Conservation (phyloP, 202 grass and related monocot genomes). For the Cymbopogon flexuosus region DNA sequence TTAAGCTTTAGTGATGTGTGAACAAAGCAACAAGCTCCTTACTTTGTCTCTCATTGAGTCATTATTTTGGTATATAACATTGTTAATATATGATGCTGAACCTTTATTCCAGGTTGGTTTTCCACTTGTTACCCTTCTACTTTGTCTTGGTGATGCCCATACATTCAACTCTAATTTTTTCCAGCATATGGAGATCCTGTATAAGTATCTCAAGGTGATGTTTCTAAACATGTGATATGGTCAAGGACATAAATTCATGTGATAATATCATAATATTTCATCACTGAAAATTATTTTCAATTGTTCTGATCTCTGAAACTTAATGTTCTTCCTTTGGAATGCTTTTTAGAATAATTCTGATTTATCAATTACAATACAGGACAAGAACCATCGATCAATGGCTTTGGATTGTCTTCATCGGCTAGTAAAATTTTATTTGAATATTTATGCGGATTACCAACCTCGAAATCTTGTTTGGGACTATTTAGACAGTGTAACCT, state of each 20-base stretch:
- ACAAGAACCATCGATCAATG: slow-evolving; percentile 99
- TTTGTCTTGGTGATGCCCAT: slow-evolving; percentile 84
- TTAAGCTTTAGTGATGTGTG: slow-evolving; percentile 3
- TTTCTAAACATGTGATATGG: slow-evolving; percentile 10
- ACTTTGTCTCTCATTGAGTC: not conserved
- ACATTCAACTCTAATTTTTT: slow-evolving; percentile 71
- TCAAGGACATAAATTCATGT: not conserved
- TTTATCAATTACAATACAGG: slow-evolving; percentile 47
- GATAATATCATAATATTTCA: slow-evolving; percentile 18
- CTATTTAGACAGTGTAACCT: slow-evolving; percentile 91
- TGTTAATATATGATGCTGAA: slow-evolving; percentile 20
- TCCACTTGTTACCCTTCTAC: slow-evolving; percentile 84
- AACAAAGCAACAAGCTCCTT: slow-evolving; percentile 7
- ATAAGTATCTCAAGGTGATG: slow-evolving; percentile 91
- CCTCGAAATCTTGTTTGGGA: slow-evolving; percentile 85
- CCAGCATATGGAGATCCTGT: slow-evolving; percentile 77
- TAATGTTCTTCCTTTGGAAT: slow-evolving; percentile 18
- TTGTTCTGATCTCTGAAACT: slow-evolving; percentile 18
- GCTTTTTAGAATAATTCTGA: slow-evolving; percentile 30
- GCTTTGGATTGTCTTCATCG: slow-evolving; percentile 95
- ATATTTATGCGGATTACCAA: slow-evolving; percentile 79
- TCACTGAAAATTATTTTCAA: not conserved
- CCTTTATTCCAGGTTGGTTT: slow-evolving; percentile 73
- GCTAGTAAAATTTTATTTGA: slow-evolving; percentile 93
- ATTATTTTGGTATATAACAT: not conserved